Conservation (phyloP, 148 eudicot genomes). For the Rhododendron vialii region DNA sequence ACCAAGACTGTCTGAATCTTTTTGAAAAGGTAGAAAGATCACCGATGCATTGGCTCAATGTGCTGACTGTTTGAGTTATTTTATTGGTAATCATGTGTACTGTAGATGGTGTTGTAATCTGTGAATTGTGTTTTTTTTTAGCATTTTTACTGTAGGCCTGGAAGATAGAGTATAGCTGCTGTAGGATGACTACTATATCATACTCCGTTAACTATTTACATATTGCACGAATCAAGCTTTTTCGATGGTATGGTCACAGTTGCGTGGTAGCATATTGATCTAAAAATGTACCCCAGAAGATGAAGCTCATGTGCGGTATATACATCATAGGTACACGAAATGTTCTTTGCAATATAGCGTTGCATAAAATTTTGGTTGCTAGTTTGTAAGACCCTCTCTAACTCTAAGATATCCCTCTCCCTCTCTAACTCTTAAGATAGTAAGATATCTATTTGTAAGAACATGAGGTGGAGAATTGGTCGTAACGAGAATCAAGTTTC, state of each 20-base stretch:
- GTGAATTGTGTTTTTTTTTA: neutral
- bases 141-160: neutral
- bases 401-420: neutral
- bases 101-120: neutral
- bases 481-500: neutral
- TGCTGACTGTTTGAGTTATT: neutral
- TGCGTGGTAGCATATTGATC: constrained; percentile 2
- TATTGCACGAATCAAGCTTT: neutral
- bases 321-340: neutral
- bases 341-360: neutral
- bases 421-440: neutral
- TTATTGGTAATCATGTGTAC: neutral
- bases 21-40: constrained; percentile 70
- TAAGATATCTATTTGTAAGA: neutral
- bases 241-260: neutral
- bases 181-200: neutral
- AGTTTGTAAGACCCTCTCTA: constrained; percentile 1
- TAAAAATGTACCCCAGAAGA: neutral
- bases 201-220: neutral
- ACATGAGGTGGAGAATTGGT: neutral
- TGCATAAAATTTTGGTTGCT: neutral
- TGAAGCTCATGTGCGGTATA: neutral
- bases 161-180: neutral
- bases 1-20: constrained; percentile 88
- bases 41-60: constrained; percentile 2